These are phyloP conservation scores for Piper longum DNA, from an alignment of 164 flowering plant species.

Conservation along the genomic window DNA sequence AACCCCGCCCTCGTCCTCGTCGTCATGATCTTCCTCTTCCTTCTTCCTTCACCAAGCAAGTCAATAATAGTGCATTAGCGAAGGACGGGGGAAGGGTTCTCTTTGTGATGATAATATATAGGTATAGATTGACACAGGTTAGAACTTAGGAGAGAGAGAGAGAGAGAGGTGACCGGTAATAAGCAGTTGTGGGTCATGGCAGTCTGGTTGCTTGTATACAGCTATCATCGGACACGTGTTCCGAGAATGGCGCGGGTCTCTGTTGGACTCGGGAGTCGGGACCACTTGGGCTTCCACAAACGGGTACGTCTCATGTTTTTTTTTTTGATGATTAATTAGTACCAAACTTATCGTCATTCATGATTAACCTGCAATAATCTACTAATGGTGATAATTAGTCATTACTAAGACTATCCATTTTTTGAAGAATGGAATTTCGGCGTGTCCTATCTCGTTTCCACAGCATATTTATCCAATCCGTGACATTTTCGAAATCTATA, in stretches of 20 bases:
- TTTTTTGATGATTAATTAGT: no score
- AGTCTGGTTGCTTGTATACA: constrained; percentile 8
- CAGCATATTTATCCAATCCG: no score
- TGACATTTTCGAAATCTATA: no score
- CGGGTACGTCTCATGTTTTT: neutral
- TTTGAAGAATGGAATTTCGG: no score
- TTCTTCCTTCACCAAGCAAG: no score
- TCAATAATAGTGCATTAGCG: no score
- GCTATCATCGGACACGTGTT: constrained; percentile 41
- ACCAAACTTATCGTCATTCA: no score
- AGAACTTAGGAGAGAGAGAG: neutral
- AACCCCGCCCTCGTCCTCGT: constrained; percentile 16
- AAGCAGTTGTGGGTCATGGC: constrained; percentile 3
- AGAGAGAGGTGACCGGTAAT: neutral
- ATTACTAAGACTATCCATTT: no score
- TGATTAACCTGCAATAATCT: no score
- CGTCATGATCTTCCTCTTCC: neutral
- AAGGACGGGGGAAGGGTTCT: no score
- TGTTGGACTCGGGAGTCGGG: neutral
- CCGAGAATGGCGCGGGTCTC: neutral
- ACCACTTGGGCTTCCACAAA: neutral
- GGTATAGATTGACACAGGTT: neutral
- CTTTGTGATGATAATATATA: neutral
- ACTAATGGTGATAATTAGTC: no score
- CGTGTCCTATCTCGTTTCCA: no score